Evolutionary conservation across 2,329 filamentous ascomycete genomes (phyloP).

Genomic region (Colletotrichum camelliae): DNA sequence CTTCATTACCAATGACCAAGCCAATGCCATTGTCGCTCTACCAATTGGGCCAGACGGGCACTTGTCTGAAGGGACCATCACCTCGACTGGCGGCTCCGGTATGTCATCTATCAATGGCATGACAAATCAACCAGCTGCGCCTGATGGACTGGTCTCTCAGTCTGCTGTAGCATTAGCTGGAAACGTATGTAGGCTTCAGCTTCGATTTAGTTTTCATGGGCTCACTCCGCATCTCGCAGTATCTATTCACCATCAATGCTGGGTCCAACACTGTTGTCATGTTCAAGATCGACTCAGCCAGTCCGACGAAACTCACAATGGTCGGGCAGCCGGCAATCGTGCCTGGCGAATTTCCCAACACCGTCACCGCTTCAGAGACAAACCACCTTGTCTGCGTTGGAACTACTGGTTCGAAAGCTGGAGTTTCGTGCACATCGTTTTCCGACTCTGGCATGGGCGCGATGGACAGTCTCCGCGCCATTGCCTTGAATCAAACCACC

Average conservation of each 20-base stretch:
- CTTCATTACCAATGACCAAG: constrained; percentile 57
- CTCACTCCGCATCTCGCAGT: background rate
- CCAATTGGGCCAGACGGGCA: constrained; percentile 52
- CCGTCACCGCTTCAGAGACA: constrained; percentile 51
- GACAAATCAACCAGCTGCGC: constrained; percentile 41
- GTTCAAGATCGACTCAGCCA: constrained; percentile 44
- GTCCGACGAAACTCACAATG: constrained; percentile 50
- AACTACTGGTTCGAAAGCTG: constrained; percentile 46
- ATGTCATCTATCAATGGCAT: constrained; percentile 41
- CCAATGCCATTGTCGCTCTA: constrained; percentile 55
- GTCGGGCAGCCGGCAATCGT: constrained; percentile 47
- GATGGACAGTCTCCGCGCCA: constrained; percentile 50
- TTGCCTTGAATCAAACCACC: constrained; percentile 60
- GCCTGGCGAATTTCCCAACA: constrained; percentile 58
- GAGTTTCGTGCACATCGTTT: constrained; percentile 50
- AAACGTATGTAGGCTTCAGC: constrained; percentile 42
- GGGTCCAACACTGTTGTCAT: constrained; percentile 58
- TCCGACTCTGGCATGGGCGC: constrained; percentile 39
- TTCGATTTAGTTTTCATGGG: background rate
- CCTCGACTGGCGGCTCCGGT: constrained; percentile 53
- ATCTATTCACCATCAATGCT: constrained; percentile 59
- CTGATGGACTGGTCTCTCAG: constrained; percentile 59
- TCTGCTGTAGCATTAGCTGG: constrained; percentile 54
- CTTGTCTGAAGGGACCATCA: constrained; percentile 46
- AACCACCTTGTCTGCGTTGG: constrained; percentile 52